phyloP scores from a whole-genome alignment of 1,284 basidiomycete species.

The Cryptococcus maquisensis region DNA sequence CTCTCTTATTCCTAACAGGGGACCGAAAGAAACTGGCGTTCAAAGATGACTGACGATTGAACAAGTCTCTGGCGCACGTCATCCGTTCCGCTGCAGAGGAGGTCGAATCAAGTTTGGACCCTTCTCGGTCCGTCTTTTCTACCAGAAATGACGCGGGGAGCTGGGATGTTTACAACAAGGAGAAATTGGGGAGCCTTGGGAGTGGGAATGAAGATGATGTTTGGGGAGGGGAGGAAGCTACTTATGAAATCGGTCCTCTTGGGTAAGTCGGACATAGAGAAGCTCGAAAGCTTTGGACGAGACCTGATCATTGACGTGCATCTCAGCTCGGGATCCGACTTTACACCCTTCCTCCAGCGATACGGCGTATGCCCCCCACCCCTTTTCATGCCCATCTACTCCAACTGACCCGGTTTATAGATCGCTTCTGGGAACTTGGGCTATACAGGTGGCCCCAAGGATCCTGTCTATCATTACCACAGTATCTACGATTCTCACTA shows the following conservation, averaged over 20 bases:
- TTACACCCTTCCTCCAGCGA: conserved; percentile 64
- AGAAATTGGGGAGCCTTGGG: neutral
- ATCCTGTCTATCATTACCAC: conserved; percentile 70
- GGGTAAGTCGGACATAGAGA: conserved; percentile 12
- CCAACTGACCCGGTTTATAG: conserved; percentile 3
- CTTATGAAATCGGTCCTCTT: conserved; percentile 23
- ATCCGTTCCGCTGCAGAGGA: conserved; percentile 64
- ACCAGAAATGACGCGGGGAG: conserved; percentile 38
- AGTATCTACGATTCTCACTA: conserved; percentile 67
- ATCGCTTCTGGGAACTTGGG: conserved; percentile 51
- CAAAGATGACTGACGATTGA: too few relatives aligned
- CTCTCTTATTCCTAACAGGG: neutral
- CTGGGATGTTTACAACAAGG: conserved; percentile 21
- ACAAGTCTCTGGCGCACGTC: conserved; percentile 74
- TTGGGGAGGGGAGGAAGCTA: conserved; percentile 6
- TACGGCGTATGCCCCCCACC: conserved; percentile 49
- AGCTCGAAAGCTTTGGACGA: neutral
- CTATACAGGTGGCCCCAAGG: conserved; percentile 51
- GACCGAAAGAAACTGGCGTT: conserved; percentile 37
- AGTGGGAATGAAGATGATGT: conserved; percentile 10
- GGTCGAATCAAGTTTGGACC: conserved; percentile 56
- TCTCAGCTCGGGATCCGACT: conserved; percentile 58
- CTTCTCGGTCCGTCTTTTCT: conserved; percentile 44
- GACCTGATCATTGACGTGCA: neutral
- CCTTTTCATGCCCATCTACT: neutral